These are phyloP conservation scores for Fusarium sulawesiense DNA, from an alignment of 2,329 filamentous ascomycete genomes.

Conservation along the genomic window DNA sequence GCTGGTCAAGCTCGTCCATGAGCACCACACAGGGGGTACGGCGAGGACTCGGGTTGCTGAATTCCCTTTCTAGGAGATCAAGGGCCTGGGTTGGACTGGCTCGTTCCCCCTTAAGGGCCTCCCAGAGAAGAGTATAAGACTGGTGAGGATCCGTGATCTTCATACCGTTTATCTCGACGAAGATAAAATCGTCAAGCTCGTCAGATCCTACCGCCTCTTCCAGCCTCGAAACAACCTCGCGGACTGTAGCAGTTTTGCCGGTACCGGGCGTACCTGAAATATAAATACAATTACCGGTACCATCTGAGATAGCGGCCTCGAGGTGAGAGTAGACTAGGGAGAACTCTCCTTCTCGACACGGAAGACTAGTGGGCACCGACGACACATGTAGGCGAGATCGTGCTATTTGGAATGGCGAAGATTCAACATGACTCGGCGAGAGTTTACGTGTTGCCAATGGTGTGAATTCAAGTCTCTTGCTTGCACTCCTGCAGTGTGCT, in stretches of 20 bases:
- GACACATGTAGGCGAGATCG: conserved; percentile 92
- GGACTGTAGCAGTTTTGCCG: conserved; percentile 96
- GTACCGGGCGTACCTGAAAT: conserved; percentile 99
- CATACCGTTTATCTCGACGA: conserved; percentile 99
- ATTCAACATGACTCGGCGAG: conserved; percentile 77
- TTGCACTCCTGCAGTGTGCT: conserved; percentile 59
- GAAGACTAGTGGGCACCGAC: conserved; percentile 87
- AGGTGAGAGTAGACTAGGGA: conserved; percentile 91
- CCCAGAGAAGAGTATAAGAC: conserved; percentile 94
- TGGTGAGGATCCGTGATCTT: conserved; percentile 99
- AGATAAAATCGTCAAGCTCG: conserved; percentile 97
- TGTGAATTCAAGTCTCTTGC: conserved; percentile 91
- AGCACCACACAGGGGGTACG: conserved; percentile 95
- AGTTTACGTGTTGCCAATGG: conserved; percentile 90
- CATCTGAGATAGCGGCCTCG: conserved; percentile 92
- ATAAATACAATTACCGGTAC: conserved; percentile 95
- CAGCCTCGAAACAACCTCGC: conserved; percentile 90
- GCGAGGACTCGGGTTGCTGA: conserved; percentile 88
- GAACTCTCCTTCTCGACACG: conserved; percentile 93
- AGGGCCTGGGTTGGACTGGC: conserved; percentile 93
- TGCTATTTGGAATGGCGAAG: conserved; percentile 91
- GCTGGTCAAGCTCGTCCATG: conserved; percentile 98
- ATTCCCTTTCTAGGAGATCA: conserved; percentile 90
- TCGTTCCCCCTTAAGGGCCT: conserved; percentile 91
- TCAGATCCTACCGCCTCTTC: conserved; percentile 89